Percentiles rank a stretch among this genome's conserved stretches.
Conservation (phyloP, 1,284 basidiomycete genomes). For the Amylostereum chailletii region DNA sequence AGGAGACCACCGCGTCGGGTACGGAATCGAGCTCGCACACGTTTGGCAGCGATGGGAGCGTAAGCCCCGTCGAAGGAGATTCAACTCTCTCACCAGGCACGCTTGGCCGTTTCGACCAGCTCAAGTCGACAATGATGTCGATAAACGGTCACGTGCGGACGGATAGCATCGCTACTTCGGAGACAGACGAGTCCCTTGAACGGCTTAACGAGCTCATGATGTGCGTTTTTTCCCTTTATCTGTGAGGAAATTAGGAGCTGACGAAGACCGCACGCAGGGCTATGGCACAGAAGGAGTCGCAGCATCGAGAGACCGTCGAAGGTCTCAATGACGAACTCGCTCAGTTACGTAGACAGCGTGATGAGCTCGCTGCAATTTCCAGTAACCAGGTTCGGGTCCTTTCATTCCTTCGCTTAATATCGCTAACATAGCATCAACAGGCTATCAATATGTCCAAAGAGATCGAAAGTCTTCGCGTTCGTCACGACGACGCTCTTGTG, state of each 20-base stretch:
- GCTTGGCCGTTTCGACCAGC: slow-evolving; percentile 58
- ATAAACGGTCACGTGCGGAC: slow-evolving; percentile 23
- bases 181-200: slow-evolving; percentile 61
- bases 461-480: slow-evolving; percentile 62
- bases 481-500: slow-evolving; percentile 44
- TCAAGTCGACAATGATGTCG: slow-evolving; percentile 48
- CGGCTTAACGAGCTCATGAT: slow-evolving; percentile 82
- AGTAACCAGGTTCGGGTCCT: slow-evolving; percentile 59
- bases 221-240: slow-evolving; percentile 32
- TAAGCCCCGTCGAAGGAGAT: slow-evolving; percentile 15
- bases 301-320: slow-evolving; percentile 71
- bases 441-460: slow-evolving; percentile 81
- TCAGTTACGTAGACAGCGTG: slow-evolving; percentile 68
- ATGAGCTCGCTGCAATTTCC: slow-evolving; percentile 71
- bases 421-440: slow-evolving; percentile 25
- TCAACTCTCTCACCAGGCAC: slow-evolving; percentile 53
- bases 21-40: slow-evolving; percentile 10
- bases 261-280: slow-evolving; percentile 40
- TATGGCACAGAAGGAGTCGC: slow-evolving; percentile 91
- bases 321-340: slow-evolving; percentile 57
- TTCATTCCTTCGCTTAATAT: not conserved
- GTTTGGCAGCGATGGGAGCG: slow-evolving; percentile 6
- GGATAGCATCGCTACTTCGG: slow-evolving; percentile 27
- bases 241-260: slow-evolving; percentile 2
- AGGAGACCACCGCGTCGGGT: slow-evolving; percentile 20